Evolutionary conservation across 139 green algal species (phyloP), one percentile per base, ranked within the genome.

Genomic region (Zygnema circumcarinatum): DNA sequence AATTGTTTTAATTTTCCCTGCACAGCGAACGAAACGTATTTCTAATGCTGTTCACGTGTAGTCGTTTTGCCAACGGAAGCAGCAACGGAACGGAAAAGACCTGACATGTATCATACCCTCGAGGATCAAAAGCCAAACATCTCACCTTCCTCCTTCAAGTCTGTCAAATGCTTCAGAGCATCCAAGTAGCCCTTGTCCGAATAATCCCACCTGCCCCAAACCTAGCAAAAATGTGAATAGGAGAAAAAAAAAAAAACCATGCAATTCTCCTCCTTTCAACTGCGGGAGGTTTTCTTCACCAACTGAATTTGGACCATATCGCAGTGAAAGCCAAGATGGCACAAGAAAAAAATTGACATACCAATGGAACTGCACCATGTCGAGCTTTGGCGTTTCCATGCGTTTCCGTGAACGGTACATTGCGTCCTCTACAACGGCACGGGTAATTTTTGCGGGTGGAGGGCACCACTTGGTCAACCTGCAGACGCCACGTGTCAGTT

Each of bases 151-250:
- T 87, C 76, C 42, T 90, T 90, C 21, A 90, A 40, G 2, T 90
- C 85, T 47, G 76, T 85, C 33, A 90, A 35, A 67, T 90, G 85
- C 41, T 90, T 90, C 16, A 90, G 35, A 16, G 85, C 76, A 62
- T 90, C 85, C 25, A 90, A 36, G n/a, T 90, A 90, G 16, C 85
- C 76, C 16, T 20, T 38, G 85, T 87, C 54, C 2, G 67, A 62
- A 62, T 87, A 90, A 2, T 90, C 85, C 84, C 84, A 89, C 82
- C 82, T 88, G 82, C n/a, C n/a, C n/a, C n/a, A n/a, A n/a, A n/a
- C n/a, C n/a, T n/a, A n/a, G n/a, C n/a, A 62, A 16, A 62, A 62
- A 62, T 62, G 16, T 7, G 47, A 62, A 16, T 25, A 62, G 47
- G 16, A 62, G 47, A 62, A 62, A 62, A n/a, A n/a, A 62, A 62